Base-by-base conservation (phyloP, 2,329 filamentous ascomycete genomes). In the Apiospora rasikravindrae region DNA sequence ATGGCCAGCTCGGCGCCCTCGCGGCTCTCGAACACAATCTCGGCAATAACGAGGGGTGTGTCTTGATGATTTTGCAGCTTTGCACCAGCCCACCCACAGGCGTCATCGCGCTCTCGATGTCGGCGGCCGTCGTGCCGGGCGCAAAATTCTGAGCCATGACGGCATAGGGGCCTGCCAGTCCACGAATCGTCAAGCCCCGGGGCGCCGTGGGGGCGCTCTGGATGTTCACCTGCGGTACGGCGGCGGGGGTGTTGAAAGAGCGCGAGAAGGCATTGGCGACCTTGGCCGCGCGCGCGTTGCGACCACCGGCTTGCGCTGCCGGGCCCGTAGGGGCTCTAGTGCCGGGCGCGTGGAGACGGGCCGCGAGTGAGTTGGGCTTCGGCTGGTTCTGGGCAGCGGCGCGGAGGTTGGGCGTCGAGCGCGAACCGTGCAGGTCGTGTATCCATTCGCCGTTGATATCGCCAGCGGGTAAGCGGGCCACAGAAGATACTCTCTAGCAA, bases 61-160 rank as follows among this genome's bases (percentile, higher is more conserved):
- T 87, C 79, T 92, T 90, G 71, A 94, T 82, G 51, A 96, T 83
- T 47, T 86, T 88, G 83, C 93, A 96, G 77, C 88, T 89, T 33
- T 88, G 79, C 77, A 94, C 87, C 73, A 91, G 86, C 42, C 92
- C 93, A 51, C 92, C 93, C n/a, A 93, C 84, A 0, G 90, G 90
- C n/a, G 87, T 88, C 90, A 96, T 91, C 71, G 94, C 94, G 77
- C 91, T 93, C 84, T 95, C 93, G 73, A 96, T 94, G 78, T 96
- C 94, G 42, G 92, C 93, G 1, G 92, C 92, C 8, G 94, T 95
- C 0, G 94, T 96, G 49, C 94, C 94, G 1, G 90, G 90, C 16
- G 93, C 94, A 80, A 96, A 94, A 84, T 96, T 96, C 81, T 93
- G 92, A 2, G 92, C 93, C 80, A 94, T 88, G 33, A 96, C 88